Evolutionary conservation across 225 moss, liverwort and hornwort genomes (phyloP), one percentile per base, ranked within the genome.

Genomic region (Marchantia paleacea): DNA sequence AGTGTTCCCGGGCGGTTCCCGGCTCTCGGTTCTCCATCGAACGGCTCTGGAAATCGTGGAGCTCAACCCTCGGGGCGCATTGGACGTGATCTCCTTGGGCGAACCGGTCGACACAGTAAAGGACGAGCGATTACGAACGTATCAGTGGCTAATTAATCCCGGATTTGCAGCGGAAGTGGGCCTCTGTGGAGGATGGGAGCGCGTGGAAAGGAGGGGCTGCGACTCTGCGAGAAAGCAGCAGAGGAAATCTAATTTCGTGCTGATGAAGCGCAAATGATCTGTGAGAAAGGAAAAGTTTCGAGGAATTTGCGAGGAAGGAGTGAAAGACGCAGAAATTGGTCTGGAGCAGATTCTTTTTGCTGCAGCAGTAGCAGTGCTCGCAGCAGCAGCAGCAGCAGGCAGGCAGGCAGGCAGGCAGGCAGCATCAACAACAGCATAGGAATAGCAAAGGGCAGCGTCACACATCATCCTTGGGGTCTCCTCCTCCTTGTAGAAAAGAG

Each of bases 401-500:
- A 39, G 39, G 39, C 39, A 39, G 39, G 39, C 39, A 39, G 5
- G 39, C 3, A 2, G 5, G 39, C 3, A 2, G 5, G 39, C 39
- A 39, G 57, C 19, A 54, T 14, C 22, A 74, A 55, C 28, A 74
- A 51, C 24, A 55, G 3, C 25, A 52, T 12, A 52, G 74, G 55
- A 74, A 74, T 28, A 55, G 74, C 75, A 60, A 76, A n/a, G 75
- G 75, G 58, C 57, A 76, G 20, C 24, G 58, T 58, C 24, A n/a
- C 25, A 28, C 26, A 25, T 14, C 26, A 25, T 47, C 72, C 19
- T 57, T 13, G 13, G 57, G 57, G 71, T 13, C 67, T n/a, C n/a
- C 50, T 22, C n/a, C 24, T 22, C 12, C 74, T 74, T 29, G 74
- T 76, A 58, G 75, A 76, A 76, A 76, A 76, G 75, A 60, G 75